Base-by-base conservation (phyloP, 495 filamentous ascomycete genomes). In the Amniculicola lignicola region DNA sequence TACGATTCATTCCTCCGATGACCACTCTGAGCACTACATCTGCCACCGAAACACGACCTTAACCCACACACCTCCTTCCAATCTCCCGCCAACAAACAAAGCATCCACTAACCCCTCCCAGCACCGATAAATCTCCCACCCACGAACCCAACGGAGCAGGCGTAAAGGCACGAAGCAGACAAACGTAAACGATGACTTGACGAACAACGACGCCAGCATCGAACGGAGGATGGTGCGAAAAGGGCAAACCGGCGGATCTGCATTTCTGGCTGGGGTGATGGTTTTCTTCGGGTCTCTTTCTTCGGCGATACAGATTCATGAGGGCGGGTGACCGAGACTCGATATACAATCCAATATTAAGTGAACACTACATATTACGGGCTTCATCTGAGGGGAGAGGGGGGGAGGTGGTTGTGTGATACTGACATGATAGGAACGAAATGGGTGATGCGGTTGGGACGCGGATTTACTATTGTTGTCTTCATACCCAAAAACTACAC, bases 111-210 rank as follows among this genome's bases (percentile, higher is more conserved):
- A 48, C 22, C 12, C n/a, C 25, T 11, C 29, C 19, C 29, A 62
- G 59, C 59, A 62, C 59, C 59, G 59, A 62, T 62, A 62, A 53
- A 53, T 42, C n/a, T 24, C 1, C n/a, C 27, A 12, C 43, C 15
- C 45, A 19, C 19, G 24, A 24, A n/a, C n/a, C n/a, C n/a, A n/a
- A 24, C 21, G 39, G 6, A 29, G 15, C 41, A 42, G 19, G 16
- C 27, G 38, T 27, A 11, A 36, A 42, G 21, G 28, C 25, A 39
- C 39, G 19, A 28, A 16, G 38, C 5, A 36, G 45, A 12, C 9
- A 16, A 18, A 36, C n/a, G 27, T 38, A 28, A 29, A 54, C 18
- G 45, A 57, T 21, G 15, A 40, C 37, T 11, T 41, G 16, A 44
- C 46, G 47, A 36, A 38, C 39, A 40, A 25, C n/a, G 53, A 52